Conservation (phyloP, 2,329 filamentous ascomycete species). For the Pyricularia pennisetigena region DNA sequence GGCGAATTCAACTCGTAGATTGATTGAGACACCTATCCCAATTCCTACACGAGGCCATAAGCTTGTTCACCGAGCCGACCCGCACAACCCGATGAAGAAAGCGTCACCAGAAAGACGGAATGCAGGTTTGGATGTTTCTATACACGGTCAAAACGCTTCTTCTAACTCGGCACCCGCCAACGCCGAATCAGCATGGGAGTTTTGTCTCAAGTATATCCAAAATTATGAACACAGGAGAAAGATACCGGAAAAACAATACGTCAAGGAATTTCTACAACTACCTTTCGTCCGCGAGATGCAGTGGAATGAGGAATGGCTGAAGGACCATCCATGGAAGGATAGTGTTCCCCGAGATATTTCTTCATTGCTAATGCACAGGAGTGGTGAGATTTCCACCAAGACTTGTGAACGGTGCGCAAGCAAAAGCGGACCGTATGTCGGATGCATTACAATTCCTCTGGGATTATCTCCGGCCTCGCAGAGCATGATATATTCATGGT, state of each 20-base stretch:
- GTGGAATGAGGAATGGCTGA: conserved; percentile 16
- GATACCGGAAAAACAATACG: conserved; percentile 12
- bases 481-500: conserved; percentile 6
- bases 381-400: conserved; percentile 15
- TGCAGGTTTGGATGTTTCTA: too few relatives aligned
- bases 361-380: conserved; percentile 20
- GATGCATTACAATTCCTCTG: conserved; percentile 16
- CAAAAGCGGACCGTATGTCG: conserved; percentile 17
- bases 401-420: conserved; percentile 16
- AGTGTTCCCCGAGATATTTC: conserved; percentile 16
- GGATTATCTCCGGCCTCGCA: conserved; percentile 5
- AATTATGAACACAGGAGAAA: not conserved
- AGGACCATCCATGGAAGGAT: conserved; percentile 13
- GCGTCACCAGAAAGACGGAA: not conserved
- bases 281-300: conserved; percentile 17
- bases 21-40: not conserved
- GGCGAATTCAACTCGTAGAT: not conserved
- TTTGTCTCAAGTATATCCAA: conserved; percentile 15
- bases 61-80: not conserved
- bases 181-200: conserved; percentile 15
- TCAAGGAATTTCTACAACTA: conserved; percentile 14
- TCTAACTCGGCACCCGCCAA: not conserved
- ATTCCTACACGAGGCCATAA: not conserved
- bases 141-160: not conserved
- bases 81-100: not conserved